Conservation (phyloP, 257 asterid species). For the Ballota nigra region DNA sequence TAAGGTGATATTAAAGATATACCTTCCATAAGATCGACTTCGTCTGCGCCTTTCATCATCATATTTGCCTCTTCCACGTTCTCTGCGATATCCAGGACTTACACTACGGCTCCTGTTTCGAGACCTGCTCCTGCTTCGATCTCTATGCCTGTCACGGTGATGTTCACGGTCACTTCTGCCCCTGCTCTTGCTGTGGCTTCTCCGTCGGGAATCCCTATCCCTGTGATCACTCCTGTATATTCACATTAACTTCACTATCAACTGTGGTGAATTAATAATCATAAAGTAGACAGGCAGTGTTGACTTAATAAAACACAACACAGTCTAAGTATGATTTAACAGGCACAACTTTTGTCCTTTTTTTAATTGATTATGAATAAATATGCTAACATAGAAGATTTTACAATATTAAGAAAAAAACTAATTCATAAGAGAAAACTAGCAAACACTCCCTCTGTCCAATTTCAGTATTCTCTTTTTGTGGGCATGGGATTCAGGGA, state of each 20-base stretch:
- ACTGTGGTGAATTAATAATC: background rate
- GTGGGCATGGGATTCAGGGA: too few species aligned
- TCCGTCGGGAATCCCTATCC: conserved; percentile 47
- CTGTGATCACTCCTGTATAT: conserved; percentile 52
- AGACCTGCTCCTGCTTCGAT: conserved; percentile 50
- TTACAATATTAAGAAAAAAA: background rate
- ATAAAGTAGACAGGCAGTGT: background rate
- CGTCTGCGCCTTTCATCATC: conserved; percentile 71
- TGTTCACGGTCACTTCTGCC: conserved; percentile 62
- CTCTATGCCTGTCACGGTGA: conserved; percentile 64
- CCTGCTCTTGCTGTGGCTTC: conserved; percentile 19
- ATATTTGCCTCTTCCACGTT: conserved; percentile 73
- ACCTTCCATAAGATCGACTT: conserved; percentile 83
- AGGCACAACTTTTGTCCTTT: background rate
- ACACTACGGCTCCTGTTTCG: conserved; percentile 63
- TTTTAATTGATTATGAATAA: background rate
- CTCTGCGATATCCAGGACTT: conserved; percentile 67
- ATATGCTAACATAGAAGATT: background rate
- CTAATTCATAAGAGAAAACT: background rate
- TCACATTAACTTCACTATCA: background rate
- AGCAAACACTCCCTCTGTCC: too few species aligned
- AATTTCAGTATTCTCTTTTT: too few species aligned
- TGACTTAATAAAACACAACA: background rate
- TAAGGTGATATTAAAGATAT: background rate
- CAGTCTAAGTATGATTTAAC: background rate